phyloP scores from a whole-genome alignment of 1,284 basidiomycete genomes.

The Hortiboletus rubellus region DNA sequence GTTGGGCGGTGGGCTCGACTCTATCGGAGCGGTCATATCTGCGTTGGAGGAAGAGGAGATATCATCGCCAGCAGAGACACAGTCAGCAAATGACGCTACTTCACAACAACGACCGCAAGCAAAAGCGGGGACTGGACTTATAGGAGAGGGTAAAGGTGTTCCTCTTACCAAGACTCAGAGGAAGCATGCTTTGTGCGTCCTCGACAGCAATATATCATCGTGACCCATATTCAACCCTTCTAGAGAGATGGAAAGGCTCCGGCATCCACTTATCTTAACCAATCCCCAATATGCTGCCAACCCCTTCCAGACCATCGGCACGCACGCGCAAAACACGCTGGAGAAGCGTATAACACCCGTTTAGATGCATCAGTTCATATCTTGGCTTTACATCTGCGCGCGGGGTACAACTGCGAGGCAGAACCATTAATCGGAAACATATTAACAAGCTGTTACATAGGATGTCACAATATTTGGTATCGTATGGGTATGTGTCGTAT shows the following conservation, averaged over 20 bases:
- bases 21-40: conserved; percentile 58
- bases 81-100: conserved; percentile 9
- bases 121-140: conserved; percentile 48
- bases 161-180: conserved; percentile 67
- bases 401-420: background rate
- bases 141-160: conserved; percentile 65
- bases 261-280: conserved; percentile 70
- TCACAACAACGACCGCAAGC: conserved; percentile 10
- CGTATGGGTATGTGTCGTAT: conserved; percentile 25
- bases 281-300: conserved; percentile 66
- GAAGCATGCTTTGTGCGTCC: conserved; percentile 67
- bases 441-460: conserved; percentile 27
- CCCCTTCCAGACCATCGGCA: conserved; percentile 78
- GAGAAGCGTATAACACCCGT: conserved; percentile 43
- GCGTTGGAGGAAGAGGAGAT: conserved; percentile 44
- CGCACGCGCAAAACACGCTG: conserved; percentile 78
- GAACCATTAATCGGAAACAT: conserved; percentile 3
- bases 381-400: background rate
- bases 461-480: conserved; percentile 24
- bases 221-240: conserved; percentile 9
- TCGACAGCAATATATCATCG: conserved; percentile 2
- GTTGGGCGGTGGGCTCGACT: conserved; percentile 59
- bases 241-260: conserved; percentile 65
- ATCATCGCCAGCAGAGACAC: conserved; percentile 21
- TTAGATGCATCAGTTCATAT: background rate